A percentile compares a stretch with the other conserved stretches of the same genome.
phyloP scores from a whole-genome alignment of 1,139 yeast species.

The Sugiyamaella japonica region DNA sequence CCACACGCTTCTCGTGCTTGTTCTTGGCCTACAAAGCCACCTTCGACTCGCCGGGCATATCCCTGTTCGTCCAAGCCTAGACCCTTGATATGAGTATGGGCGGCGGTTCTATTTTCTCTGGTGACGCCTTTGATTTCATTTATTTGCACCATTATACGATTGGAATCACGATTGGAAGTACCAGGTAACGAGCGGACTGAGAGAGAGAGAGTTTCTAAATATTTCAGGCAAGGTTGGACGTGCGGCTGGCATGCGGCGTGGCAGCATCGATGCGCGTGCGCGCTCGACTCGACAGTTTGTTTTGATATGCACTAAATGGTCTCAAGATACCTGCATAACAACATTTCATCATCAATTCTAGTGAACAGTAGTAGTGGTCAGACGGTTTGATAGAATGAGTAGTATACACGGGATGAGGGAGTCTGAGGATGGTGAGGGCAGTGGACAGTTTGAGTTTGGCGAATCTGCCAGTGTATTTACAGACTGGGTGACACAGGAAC shows the following conservation, averaged over 20 bases:
- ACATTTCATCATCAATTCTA: not conserved
- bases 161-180: not conserved
- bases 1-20: conserved; percentile 99
- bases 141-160: conserved; percentile 67
- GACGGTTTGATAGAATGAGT: not conserved
- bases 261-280: too few species aligned
- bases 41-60: conserved; percentile 77
- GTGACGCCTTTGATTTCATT: conserved; percentile 71
- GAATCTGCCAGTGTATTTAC: not conserved
- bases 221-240: not conserved
- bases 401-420: too few species aligned
- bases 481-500: too few species aligned
- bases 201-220: too few species aligned
- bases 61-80: conserved; percentile 93
- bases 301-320: conserved; percentile 12
- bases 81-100: conserved; percentile 96
- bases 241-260: too few species aligned
- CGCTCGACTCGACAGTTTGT: conserved; percentile 10
- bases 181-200: too few species aligned
- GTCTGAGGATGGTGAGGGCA: too few species aligned
- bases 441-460: not conserved
- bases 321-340: not conserved
- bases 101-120: conserved; percentile 82
- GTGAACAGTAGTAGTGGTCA: not conserved
- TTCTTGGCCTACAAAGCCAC: conserved; percentile 93